Conservation (phyloP, 352 stramenopile species). For the Elongisporangium anandrum region DNA sequence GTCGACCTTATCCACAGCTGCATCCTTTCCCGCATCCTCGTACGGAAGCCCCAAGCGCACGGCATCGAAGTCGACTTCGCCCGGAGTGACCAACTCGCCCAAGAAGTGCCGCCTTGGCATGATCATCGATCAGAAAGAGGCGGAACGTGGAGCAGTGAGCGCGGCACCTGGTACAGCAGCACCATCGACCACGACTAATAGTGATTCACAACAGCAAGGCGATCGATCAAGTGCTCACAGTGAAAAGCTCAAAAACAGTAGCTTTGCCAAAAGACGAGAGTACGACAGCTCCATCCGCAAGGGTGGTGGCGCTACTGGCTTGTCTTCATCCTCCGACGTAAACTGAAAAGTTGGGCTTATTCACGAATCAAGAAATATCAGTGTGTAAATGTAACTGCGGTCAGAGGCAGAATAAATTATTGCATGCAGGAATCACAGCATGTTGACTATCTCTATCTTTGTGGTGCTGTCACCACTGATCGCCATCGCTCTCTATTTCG, state of each 20-base stretch:
- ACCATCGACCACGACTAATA: conserved; percentile 3
- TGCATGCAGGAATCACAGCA: background rate
- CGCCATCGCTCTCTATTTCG: conserved; percentile 67
- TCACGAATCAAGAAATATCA: no score
- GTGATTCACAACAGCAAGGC: background rate
- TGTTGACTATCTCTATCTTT: conserved; percentile 18
- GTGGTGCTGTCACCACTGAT: conserved; percentile 31
- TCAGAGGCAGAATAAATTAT: conserved; percentile 1
- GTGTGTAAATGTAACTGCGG: conserved; percentile 1
- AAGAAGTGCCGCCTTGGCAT: conserved; percentile 52
- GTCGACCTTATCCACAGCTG: conserved; percentile 7
- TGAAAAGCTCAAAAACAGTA: conserved; percentile 69
- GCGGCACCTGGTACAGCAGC: background rate
- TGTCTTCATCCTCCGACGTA: no score
- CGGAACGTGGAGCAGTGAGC: conserved; percentile 14
- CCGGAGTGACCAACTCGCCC: conserved; percentile 36
- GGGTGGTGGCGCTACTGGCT: conserved; percentile 12
- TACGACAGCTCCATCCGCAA: conserved; percentile 64
- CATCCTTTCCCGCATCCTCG: background rate
- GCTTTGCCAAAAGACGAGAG: conserved; percentile 62
- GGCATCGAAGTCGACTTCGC: conserved; percentile 6
- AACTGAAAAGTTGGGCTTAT: no score
- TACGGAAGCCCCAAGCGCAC: conserved; percentile 5
- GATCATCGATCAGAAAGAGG: conserved; percentile 59
- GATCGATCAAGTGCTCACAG: background rate